Base-by-base conservation (phyloP, 306 rosid species). In the Prunus salicina region DNA sequence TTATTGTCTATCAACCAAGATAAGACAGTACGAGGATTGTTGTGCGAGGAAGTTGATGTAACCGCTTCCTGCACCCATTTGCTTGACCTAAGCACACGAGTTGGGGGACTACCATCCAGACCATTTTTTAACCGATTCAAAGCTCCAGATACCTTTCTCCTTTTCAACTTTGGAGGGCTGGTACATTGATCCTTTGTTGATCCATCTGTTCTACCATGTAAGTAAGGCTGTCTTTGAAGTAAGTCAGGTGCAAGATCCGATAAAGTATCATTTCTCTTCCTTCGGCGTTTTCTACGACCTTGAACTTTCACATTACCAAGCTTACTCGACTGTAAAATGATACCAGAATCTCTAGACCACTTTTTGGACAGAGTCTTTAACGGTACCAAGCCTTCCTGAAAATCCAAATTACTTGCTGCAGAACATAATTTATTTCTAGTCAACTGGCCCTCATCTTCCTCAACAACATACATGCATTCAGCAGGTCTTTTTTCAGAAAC, bases 1-100 rank as follows among this genome's bases (percentile, higher is more conserved):
- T 81, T 86, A 79, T 84, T 84, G 80, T 89, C 98, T 85, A 94
- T 92, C 91, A 92, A 85, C 92, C 91, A 94, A 77, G 96, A 91
- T 38, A 92, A 76, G 53, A 91, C 77, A 74, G 85, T 90, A 73
- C 85, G 84, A 75, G 94, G 91, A 64, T 84, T 86, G 18, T 62
- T 82, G 82, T 84, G 87, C 76, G 89, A 80, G 64, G 80, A 15
- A 75, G 76, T 49, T 47, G 87, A 74, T 43, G 79, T 32, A 73
- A 73, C 80, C 75, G 78, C 84, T 69, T 87, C 68, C 55, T 79
- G 91, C 67, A 85, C 96, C 76, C 86, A 85, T 76, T 93, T 90
- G 47, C 81, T 79, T 76, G 91, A 86, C 71, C 91, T 74, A 38
- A 82, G 83, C 50, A 88, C 77, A 66, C 82, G 76, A 45, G 63